Conservation (phyloP, 257 asterid genomes). For the Solanum tarijense region DNA sequence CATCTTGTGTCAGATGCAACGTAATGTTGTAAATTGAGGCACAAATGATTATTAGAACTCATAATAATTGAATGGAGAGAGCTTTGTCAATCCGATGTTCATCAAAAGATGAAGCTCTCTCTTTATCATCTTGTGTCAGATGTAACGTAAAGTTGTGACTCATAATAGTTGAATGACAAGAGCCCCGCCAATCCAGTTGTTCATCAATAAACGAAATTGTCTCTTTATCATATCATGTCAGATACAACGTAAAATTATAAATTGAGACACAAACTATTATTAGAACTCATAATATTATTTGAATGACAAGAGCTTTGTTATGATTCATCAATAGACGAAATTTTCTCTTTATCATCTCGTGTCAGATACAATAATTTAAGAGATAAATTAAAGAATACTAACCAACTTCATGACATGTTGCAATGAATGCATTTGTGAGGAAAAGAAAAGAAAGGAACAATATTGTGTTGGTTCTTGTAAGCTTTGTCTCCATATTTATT, state of each 20-base stretch:
- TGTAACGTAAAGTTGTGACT: background rate
- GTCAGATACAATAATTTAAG: background rate
- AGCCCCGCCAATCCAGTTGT: background rate
- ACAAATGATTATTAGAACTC: too few species aligned
- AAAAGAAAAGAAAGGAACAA: conserved; percentile 16
- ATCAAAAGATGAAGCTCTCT: background rate
- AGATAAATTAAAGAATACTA: background rate
- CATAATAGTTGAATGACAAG: background rate
- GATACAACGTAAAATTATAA: background rate
- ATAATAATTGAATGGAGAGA: too few species aligned
- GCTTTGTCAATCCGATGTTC: background rate
- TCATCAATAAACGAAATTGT: background rate
- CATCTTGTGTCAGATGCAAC: background rate
- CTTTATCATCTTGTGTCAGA: background rate
- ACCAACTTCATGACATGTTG: conserved; percentile 51
- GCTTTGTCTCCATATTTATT: conserved; percentile 1
- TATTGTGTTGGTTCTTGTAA: background rate
- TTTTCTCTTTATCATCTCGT: background rate
- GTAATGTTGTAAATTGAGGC: background rate
- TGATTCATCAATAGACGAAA: background rate
- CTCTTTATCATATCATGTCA: background rate
- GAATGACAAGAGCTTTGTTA: too few species aligned
- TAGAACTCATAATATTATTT: background rate
- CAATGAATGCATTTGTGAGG: conserved; percentile 7
- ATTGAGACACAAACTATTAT: background rate